phyloP scores from a whole-genome alignment of 768 basidiomycete genomes.

The Hortiboletus campestris region DNA sequence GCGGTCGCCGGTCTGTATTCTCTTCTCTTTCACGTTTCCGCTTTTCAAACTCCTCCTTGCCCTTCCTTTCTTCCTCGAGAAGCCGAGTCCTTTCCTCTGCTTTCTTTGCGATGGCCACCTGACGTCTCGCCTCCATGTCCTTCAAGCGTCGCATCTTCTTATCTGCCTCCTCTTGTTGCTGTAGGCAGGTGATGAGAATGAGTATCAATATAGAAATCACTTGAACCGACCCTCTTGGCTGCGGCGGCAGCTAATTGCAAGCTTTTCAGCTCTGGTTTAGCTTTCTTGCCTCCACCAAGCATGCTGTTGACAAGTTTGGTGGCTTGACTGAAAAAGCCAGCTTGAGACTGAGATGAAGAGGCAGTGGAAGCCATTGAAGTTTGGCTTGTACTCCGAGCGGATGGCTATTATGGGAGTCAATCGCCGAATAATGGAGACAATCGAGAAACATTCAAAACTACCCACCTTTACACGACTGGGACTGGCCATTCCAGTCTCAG shows the following conservation, averaged over 20 bases:
- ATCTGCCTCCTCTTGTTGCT: constrained; percentile 91
- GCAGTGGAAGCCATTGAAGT: constrained; percentile 48
- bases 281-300: constrained; percentile 68
- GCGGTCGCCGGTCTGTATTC: constrained; percentile 62
- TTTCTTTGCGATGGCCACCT: constrained; percentile 66
- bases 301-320: constrained; percentile 66
- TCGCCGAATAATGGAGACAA: constrained; percentile 1
- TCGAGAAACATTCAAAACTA: constrained; percentile 3
- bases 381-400: constrained; percentile 51
- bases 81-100: constrained; percentile 66
- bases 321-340: constrained; percentile 69
- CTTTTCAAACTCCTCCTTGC: constrained; percentile 71
- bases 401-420: constrained; percentile 14
- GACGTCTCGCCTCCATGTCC: constrained; percentile 83
- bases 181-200: constrained; percentile 8
- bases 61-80: constrained; percentile 66
- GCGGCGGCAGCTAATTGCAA: constrained; percentile 78
- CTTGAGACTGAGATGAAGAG: constrained; percentile 42
- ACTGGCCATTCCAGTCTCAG: constrained; percentile 37
- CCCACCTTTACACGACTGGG: constrained; percentile 44
- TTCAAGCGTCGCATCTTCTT: constrained; percentile 72
- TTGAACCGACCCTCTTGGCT: constrained; percentile 76
- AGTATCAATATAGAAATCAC: not conserved
- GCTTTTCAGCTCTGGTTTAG: constrained; percentile 75
- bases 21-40: constrained; percentile 84